Base-by-base conservation (phyloP, 1,284 basidiomycete species). In the Hortiboletus rubellus region DNA sequence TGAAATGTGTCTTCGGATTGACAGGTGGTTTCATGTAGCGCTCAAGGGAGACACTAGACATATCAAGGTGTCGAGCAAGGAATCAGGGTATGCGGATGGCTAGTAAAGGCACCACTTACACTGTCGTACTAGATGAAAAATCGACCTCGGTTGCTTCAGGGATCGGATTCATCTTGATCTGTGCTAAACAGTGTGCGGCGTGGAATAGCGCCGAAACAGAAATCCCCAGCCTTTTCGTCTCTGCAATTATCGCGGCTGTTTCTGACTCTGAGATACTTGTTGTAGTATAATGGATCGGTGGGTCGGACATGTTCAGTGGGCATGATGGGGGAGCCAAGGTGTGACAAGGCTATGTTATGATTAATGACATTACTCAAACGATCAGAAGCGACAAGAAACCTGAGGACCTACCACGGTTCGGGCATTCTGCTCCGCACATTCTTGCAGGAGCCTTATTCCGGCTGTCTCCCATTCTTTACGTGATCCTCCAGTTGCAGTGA, bases 151-250 rank as follows among this genome's bases (percentile, higher is more conserved):
- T 47, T 18, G 2, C 11, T 33, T 30, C 64, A 15, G 46, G 46
- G 10, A 54, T 18, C 2, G 66, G 66, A 47, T 68, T 66, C 62
- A 66, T 63, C 47, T 52, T 67, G 54, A 63, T 34, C 46, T 58
- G 59, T 0, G 64, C 64, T 30, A 66, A 44, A 44, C 57, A 65
- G 15, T 66, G 55, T 27, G 66, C 66, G 9, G 64, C 66, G 2
- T 60, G 49, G 46, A 68, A 65, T n/a, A 68, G 41, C 11, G 44
- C 0, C 8, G 66, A 55, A 15, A 65, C 22, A 7, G 62, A 49
- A n/a, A 66, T 22, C 1, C 66, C 64, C n/a, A 63, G 38, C 33
- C 50, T 48, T 24, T 56, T 66, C 4, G 62, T 22, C 38, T 47
- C 34, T 17, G 56, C 52, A 40, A 56, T 17, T 7, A 66, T 44